A percentile compares a stretch with the other conserved stretches of the same genome.
Evolutionary conservation across 2,329 filamentous ascomycete species (phyloP).

Genomic region (Chaetomium sp.): DNA sequence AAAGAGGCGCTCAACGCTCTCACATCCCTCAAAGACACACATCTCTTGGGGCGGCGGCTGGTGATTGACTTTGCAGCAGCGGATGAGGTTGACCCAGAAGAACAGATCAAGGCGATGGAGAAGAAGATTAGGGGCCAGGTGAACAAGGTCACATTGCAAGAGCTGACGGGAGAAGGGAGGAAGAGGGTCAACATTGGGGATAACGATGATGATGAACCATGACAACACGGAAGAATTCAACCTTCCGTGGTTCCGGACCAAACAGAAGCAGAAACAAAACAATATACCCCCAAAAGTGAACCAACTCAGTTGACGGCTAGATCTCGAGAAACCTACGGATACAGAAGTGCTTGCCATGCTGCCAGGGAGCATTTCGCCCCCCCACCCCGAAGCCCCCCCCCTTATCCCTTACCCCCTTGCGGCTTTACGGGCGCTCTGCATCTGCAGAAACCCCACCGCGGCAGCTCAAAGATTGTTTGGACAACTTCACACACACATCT

Average conservation of each 20-base stretch:
- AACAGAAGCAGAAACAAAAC: neutral
- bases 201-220: constrained; percentile 52
- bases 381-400: no score
- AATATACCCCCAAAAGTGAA: constrained; percentile 17
- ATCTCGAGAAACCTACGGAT: constrained; percentile 1
- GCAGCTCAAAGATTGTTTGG: constrained; percentile 15
- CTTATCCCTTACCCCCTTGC: no score
- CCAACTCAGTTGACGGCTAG: constrained; percentile 3
- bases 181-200: constrained; percentile 84
- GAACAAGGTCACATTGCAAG: constrained; percentile 84
- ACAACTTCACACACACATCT: constrained; percentile 7
- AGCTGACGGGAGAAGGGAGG: constrained; percentile 74
- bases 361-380: no score
- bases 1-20: constrained; percentile 86
- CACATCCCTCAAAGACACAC: constrained; percentile 84
- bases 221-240: constrained; percentile 26
- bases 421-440: no score
- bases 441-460: constrained; percentile 16
- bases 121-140: constrained; percentile 88
- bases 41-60: constrained; percentile 81
- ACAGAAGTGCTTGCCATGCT: no score
- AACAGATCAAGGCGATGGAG: constrained; percentile 95
- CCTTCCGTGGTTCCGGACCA: constrained; percentile 15
- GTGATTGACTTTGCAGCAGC: constrained; percentile 88
- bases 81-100: constrained; percentile 85